Percentiles rank a stretch among this genome's conserved stretches.
phyloP scores from a whole-genome alignment of 352 stramenopile species.

The Globisporangium spiculum region DNA sequence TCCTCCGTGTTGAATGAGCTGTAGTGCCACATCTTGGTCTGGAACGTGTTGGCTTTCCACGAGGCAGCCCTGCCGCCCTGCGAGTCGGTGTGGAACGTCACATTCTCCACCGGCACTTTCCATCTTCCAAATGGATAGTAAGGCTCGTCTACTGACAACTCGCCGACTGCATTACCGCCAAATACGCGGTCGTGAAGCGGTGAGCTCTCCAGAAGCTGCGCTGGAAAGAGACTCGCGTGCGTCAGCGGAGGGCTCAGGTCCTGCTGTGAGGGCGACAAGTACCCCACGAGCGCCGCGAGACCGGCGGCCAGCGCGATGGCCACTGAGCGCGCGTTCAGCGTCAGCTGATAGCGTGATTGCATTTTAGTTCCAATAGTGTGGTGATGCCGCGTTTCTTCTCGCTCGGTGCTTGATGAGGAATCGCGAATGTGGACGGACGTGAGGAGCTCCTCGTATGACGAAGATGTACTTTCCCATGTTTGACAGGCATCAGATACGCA shows the following conservation, averaged over 20 bases:
- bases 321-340: conserved; percentile 8
- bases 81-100: conserved; percentile 32
- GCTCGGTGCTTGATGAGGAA: neutral
- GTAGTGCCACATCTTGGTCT: conserved; percentile 49
- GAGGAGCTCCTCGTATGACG: neutral
- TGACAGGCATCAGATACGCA: neutral
- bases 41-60: conserved; percentile 16
- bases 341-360: conserved; percentile 9
- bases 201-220: conserved; percentile 8
- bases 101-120: conserved; percentile 20
- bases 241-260: conserved; percentile 23
- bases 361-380: neutral
- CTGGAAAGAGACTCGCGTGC: conserved; percentile 27
- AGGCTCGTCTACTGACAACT: neutral
- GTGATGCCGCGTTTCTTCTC: neutral
- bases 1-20: conserved; percentile 31
- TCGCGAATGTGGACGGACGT: neutral
- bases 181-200: conserved; percentile 23
- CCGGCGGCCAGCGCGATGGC: conserved; percentile 1
- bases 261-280: conserved; percentile 25
- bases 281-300: conserved; percentile 23
- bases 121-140: conserved; percentile 39
- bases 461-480: neutral
- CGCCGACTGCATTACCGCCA: neutral
- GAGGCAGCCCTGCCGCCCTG: neutral